Conservation (phyloP, 2,329 filamentous ascomycete species). For the Alternaria sp. region DNA sequence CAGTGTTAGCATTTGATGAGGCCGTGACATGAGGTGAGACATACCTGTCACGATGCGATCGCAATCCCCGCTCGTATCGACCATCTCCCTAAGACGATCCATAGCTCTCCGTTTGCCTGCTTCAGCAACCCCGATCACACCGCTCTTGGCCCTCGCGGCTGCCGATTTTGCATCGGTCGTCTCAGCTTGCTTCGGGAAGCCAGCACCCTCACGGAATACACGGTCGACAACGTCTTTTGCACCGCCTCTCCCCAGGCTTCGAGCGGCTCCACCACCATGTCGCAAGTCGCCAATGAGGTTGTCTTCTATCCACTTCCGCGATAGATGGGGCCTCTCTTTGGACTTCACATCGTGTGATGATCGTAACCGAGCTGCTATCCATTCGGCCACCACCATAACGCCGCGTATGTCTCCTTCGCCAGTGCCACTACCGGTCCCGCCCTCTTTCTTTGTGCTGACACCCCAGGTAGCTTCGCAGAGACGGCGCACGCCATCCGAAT, state of each 20-base stretch:
- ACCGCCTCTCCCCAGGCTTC: conserved; percentile 74
- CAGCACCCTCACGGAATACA: conserved; percentile 80
- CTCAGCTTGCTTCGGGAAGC: conserved; percentile 69
- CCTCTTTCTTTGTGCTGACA: conserved; percentile 73
- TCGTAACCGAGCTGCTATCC: conserved; percentile 77
- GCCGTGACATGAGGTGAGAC: neutral
- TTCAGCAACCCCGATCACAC: conserved; percentile 71
- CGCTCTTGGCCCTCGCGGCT: conserved; percentile 55
- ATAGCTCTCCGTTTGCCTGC: conserved; percentile 74
- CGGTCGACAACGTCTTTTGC: conserved; percentile 76
- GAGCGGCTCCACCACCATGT: conserved; percentile 72
- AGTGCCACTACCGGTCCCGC: conserved; percentile 62
- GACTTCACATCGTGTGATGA: conserved; percentile 47
- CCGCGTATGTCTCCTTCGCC: conserved; percentile 79
- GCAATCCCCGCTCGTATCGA: conserved; percentile 78
- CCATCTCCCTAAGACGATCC: conserved; percentile 74
- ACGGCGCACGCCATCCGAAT: conserved; percentile 85
- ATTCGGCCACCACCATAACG: conserved; percentile 85
- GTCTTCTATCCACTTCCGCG: conserved; percentile 77
- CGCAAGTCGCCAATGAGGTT: conserved; percentile 71
- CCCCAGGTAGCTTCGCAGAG: conserved; percentile 85
- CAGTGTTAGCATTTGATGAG: conserved; percentile 12
- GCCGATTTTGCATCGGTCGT: conserved; percentile 59
- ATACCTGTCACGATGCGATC: conserved; percentile 73
- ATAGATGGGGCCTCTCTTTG: conserved; percentile 60